Conservation (phyloP, 1,139 yeast genomes). For the Hansenula anomala region DNA sequence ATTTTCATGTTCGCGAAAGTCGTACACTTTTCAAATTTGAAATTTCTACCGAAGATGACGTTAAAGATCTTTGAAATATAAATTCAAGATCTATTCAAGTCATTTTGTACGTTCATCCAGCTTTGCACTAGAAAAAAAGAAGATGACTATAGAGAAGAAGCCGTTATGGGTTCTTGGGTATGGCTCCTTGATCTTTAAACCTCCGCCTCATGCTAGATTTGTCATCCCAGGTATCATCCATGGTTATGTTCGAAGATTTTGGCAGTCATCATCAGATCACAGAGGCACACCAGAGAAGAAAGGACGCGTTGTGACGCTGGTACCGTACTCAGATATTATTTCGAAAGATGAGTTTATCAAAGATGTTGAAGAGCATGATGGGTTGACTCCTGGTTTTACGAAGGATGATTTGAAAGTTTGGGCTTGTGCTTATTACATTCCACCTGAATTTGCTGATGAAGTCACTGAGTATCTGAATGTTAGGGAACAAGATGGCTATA, state of each 20-base stretch:
- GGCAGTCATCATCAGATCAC: conserved; percentile 91
- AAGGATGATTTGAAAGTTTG: conserved; percentile 53
- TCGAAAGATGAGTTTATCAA: conserved; percentile 35
- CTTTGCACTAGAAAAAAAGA: too few relatives aligned
- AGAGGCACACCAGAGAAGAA: conserved; percentile 83
- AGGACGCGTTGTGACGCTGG: conserved; percentile 82
- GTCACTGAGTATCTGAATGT: conserved; percentile 69
- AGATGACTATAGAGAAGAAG: conserved; percentile 25
- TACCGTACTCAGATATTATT: conserved; percentile 53
- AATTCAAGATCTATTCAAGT: too few relatives aligned
- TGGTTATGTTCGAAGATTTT: conserved; percentile 79
- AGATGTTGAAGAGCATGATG: conserved; percentile 29
- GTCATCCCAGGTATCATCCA: conserved; percentile 68
- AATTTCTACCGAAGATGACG: too few relatives aligned
- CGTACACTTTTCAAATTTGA: too few relatives aligned
- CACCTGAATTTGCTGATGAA: conserved; percentile 52
- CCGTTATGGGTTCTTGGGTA: conserved; percentile 84
- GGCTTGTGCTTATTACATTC: conserved; percentile 86
- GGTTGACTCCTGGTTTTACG: conserved; percentile 17
- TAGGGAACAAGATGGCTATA: conserved; percentile 87
- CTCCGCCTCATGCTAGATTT: conserved; percentile 69
- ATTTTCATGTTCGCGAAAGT: too few relatives aligned
- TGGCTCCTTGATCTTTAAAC: conserved; percentile 87
- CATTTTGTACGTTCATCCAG: too few relatives aligned
- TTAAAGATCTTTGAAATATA: too few relatives aligned